Conservation (phyloP, 306 rosid species). For the Pterocarpus macrocarpus region DNA sequence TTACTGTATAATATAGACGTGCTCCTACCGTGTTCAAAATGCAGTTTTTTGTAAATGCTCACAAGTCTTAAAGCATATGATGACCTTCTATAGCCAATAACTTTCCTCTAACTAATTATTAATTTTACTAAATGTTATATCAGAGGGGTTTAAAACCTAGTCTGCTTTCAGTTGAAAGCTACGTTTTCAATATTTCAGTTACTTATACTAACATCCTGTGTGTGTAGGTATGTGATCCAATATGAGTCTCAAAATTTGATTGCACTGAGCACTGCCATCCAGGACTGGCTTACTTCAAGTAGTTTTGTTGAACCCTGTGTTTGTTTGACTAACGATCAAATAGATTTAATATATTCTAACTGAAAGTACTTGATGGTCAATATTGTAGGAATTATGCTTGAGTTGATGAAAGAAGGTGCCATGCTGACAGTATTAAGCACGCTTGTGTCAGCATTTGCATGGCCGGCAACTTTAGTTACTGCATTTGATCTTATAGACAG, state of each 20-base stretch:
- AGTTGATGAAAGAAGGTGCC: slow-evolving; percentile 73
- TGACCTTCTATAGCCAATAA: slow-evolving; percentile 36
- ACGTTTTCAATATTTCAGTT: slow-evolving; percentile 29
- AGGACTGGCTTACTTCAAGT: slow-evolving; percentile 74
- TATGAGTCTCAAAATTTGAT: slow-evolving; percentile 68
- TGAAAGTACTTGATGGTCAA: slow-evolving; percentile 36
- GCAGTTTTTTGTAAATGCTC: slow-evolving; percentile 41
- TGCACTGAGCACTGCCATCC: slow-evolving; percentile 71
- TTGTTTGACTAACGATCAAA: slow-evolving; percentile 22
- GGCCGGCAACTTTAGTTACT: slow-evolving; percentile 71
- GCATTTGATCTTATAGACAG: slow-evolving; percentile 74
- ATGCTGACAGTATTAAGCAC: slow-evolving; percentile 71
- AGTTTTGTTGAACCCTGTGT: slow-evolving; percentile 42
- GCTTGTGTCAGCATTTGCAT: slow-evolving; percentile 67
- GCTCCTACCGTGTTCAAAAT: slow-evolving; percentile 31
- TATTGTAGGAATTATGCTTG: slow-evolving; percentile 51
- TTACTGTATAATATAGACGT: slow-evolving; percentile 10
- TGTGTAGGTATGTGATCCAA: slow-evolving; percentile 64
- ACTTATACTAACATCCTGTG: slow-evolving; percentile 40
- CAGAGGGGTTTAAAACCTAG: slow-evolving; percentile 20
- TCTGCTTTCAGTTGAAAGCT: slow-evolving; percentile 31
- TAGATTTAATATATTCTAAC: slow-evolving; percentile 39
- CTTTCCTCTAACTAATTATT: slow-evolving; percentile 18
- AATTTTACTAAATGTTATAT: slow-evolving; percentile 27
- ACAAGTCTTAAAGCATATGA: slow-evolving; percentile 36